phyloP scores from a whole-genome alignment of 129 eudicot genomes.

The Artemisia argyi region DNA sequence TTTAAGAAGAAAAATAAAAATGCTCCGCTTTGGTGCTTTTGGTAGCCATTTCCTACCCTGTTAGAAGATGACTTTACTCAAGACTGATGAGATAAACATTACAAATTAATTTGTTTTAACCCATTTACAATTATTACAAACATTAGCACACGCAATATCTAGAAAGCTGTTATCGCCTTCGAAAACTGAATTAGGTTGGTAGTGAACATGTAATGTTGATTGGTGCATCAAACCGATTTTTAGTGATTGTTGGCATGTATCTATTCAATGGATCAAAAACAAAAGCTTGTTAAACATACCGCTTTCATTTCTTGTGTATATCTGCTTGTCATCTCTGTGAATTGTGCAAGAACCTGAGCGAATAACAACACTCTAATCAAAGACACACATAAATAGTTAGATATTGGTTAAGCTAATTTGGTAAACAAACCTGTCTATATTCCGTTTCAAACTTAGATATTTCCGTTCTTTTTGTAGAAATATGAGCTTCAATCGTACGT shows the following conservation, averaged over 20 bases:
- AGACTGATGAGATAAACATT: not conserved
- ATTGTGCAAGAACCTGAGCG: slow-evolving; percentile 85
- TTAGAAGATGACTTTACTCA: too few species aligned
- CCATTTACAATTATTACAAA: not conserved
- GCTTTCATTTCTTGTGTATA: slow-evolving; percentile 88
- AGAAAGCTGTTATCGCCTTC: not conserved
- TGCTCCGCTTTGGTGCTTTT: too few species aligned
- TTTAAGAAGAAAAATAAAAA: too few species aligned
- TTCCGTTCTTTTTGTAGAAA: slow-evolving; percentile 77
- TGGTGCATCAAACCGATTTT: not conserved
- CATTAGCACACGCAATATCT: slow-evolving; percentile 1
- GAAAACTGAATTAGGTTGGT: not conserved
- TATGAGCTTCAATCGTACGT: slow-evolving; percentile 75
- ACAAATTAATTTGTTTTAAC: not conserved
- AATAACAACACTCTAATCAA: not conserved
- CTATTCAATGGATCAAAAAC: not conserved
- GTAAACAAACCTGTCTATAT: slow-evolving; percentile 73
- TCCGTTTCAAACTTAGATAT: slow-evolving; percentile 92
- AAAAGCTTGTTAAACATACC: slow-evolving; percentile 41
- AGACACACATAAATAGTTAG: not conserved
- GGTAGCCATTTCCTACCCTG: too few species aligned
- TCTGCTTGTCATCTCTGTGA: slow-evolving; percentile 91
- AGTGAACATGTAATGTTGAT: not conserved
- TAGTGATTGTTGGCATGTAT: not conserved
- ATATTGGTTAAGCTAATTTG: not conserved